phyloP scores from a whole-genome alignment of 495 filamentous ascomycete species.

The Jackrogersella minutella region DNA sequence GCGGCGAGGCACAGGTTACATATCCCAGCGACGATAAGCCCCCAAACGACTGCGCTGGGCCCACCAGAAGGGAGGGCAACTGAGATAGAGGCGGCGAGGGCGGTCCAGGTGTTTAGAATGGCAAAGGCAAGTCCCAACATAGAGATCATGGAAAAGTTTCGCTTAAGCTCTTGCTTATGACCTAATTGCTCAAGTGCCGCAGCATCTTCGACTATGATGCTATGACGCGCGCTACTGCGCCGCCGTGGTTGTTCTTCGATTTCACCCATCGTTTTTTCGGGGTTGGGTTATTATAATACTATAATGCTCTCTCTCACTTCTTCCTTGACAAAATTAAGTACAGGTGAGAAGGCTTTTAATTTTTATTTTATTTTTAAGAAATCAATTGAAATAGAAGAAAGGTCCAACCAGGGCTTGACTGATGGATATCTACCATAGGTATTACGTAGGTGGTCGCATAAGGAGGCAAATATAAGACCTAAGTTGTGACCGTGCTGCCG shows the following conservation, averaged over 20 bases:
- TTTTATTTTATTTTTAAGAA: no score
- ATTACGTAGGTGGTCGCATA: no score
- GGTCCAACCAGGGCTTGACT: no score
- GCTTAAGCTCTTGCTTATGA: constrained; percentile 66
- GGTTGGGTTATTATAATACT: no score
- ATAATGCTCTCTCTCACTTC: no score
- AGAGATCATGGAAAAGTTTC: constrained; percentile 65
- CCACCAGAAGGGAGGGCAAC: constrained; percentile 63
- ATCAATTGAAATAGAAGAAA: no score
- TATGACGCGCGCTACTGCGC: constrained; percentile 19
- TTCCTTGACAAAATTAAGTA: no score
- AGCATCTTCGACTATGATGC: constrained; percentile 50
- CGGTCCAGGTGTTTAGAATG: constrained; percentile 68
- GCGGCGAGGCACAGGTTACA: constrained; percentile 76
- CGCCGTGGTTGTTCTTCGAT: constrained; percentile 5
- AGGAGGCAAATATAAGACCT: no score
- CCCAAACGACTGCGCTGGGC: constrained; percentile 64
- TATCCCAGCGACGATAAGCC: constrained; percentile 72
- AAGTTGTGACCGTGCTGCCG: no score
- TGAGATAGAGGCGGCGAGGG: constrained; percentile 61
- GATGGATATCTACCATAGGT: no score
- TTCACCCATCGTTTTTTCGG: constrained; percentile 15
- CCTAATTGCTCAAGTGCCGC: constrained; percentile 65
- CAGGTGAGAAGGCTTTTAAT: no score
- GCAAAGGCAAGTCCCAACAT: constrained; percentile 68